Base-by-base conservation (phyloP, 305 asterid species). In the Stenogyne calaminthoides region DNA sequence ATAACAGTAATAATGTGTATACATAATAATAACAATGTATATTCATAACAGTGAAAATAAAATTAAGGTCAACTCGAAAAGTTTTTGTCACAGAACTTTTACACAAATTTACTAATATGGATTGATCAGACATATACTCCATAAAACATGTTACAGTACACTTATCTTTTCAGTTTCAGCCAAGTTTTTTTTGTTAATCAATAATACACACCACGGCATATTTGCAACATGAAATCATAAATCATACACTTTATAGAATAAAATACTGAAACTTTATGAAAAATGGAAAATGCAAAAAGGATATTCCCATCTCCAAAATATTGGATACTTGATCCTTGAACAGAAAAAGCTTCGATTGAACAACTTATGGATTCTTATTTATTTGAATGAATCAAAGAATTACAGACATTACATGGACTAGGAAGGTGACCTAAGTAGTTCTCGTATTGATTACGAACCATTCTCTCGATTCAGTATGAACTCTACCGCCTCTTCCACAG, bases 401-500 rank as follows among this genome's bases (percentile, higher is more conserved):
- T 57, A 29, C 6, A 42, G 18, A 44, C 0, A n/a, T n/a, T 39
- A 64, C 47, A 73, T 62, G 52, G 7, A 42, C 12, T 16, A 15
- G n/a, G n/a, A n/a, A n/a, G n/a, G n/a, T n/a, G n/a, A n/a, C n/a
- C n/a, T n/a, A n/a, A n/a, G n/a, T n/a, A n/a, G n/a, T n/a, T n/a
- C n/a, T n/a, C n/a, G n/a, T n/a, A 22, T n/a, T 34, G 58, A 39
- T 58, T 67, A 82, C n/a, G 64, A 74, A 78, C 71, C 73, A 62
- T 81, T 63, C 83, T 89, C 95, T 39, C 88, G 70, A 69, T 63
- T 73, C 67, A 89, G 58, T 78, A 89, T 85, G 64, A 76, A 89
- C 65, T 87, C 88, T 66, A 87, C 88, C 3, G 92, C 95, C 14
- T 88, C 92, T 70, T 85, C 88, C 46, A 89, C 90, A 10, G 89